A percentile compares a stretch with the other conserved stretches of the same genome.
phyloP scores from a whole-genome alignment of 441 rosid species.

The Isatis lusitanica region DNA sequence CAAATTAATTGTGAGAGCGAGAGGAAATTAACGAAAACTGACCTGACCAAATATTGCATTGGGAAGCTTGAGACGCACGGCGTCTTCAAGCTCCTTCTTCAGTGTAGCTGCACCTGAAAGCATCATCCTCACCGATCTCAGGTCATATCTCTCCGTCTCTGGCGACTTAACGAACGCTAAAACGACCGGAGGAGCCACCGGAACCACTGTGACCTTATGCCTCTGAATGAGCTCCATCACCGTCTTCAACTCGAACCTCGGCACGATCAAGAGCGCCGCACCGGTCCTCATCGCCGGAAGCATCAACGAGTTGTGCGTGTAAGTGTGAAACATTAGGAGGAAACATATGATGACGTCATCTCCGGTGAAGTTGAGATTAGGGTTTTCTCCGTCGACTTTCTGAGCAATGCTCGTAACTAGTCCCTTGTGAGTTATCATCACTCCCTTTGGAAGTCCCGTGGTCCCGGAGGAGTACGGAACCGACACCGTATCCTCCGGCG shows the following conservation, averaged over 20 bases:
- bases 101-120: conserved; percentile 56
- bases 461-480: conserved; percentile 60
- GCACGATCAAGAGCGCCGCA: conserved; percentile 50
- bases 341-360: conserved; percentile 52
- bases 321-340: conserved; percentile 54
- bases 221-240: conserved; percentile 46
- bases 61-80: conserved; percentile 51
- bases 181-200: conserved; percentile 59
- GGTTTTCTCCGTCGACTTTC: conserved; percentile 61
- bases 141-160: conserved; percentile 44
- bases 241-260: conserved; percentile 43
- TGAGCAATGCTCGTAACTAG: conserved; percentile 27
- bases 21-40: neutral
- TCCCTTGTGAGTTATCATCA: conserved; percentile 54
- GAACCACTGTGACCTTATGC: conserved; percentile 48
- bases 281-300: conserved; percentile 53
- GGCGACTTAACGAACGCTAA: conserved; percentile 47
- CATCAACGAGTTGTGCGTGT: conserved; percentile 49
- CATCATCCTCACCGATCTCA: conserved; percentile 47
- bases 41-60: conserved; percentile 59
- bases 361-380: conserved; percentile 38
- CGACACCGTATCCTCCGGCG: conserved; percentile 48
- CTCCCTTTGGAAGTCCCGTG: conserved; percentile 58
- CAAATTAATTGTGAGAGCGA: neutral
- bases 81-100: conserved; percentile 60